Evolutionary conservation across 2,329 filamentous ascomycete genomes (phyloP).

Genomic region (Phoma sp.): DNA sequence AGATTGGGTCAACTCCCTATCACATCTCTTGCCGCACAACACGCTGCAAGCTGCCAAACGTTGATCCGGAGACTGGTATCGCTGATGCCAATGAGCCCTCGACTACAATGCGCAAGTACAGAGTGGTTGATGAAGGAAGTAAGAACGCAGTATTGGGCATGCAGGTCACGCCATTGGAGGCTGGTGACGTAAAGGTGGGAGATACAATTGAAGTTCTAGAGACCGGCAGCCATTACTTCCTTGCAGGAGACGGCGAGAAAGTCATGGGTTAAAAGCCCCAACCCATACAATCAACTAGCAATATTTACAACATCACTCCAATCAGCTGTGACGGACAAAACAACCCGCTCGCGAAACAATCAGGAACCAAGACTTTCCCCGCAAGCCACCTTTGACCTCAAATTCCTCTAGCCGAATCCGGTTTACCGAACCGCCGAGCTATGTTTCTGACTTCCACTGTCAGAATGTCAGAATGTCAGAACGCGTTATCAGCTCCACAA

Average conservation of each 20-base stretch:
- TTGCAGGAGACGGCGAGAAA: conserved; percentile 18
- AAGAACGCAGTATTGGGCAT: conserved; percentile 68
- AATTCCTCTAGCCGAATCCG: not conserved
- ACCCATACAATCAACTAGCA: too few relatives aligned
- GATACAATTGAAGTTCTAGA: conserved; percentile 43
- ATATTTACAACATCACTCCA: not conserved
- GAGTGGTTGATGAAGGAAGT: conserved; percentile 66
- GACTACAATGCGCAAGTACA: conserved; percentile 62
- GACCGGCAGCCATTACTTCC: conserved; percentile 41
- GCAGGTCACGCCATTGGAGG: conserved; percentile 63
- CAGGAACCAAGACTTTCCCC: not conserved
- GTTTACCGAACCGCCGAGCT: not conserved
- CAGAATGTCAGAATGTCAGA: conserved; percentile 8
- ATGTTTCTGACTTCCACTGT: conserved; percentile 1
- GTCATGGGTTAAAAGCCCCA: conserved; percentile 2
- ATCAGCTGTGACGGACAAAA: not conserved
- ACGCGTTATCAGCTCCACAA: not conserved
- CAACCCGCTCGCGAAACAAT: not conserved
- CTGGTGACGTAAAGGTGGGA: conserved; percentile 39
- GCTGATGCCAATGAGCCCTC: conserved; percentile 64
- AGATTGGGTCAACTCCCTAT: conserved; percentile 52
- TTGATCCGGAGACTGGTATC: conserved; percentile 66
- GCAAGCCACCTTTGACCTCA: not conserved
- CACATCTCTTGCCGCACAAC: conserved; percentile 69
- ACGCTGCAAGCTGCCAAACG: conserved; percentile 74